These are phyloP conservation scores for Dendrobium huoshanense DNA, from an alignment of 106 monocot species.

Conservation along the genomic window DNA sequence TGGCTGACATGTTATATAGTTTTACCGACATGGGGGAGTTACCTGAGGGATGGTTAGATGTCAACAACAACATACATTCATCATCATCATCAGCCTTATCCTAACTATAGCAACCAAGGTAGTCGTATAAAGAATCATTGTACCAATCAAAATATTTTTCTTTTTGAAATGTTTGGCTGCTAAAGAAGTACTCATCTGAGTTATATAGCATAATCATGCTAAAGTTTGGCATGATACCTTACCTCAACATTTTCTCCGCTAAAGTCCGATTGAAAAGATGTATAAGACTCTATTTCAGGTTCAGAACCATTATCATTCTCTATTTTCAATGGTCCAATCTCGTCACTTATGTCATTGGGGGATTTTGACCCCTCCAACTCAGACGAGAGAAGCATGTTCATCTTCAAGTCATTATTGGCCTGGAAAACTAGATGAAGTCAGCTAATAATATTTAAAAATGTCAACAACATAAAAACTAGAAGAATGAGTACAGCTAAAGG, in stretches of 20 bases:
- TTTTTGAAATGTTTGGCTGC: background rate
- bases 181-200: background rate
- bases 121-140: no score
- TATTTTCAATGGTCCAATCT: background rate
- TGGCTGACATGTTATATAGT: no score
- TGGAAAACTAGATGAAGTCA: constrained; percentile 12
- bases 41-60: no score
- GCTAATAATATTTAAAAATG: background rate
- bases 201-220: background rate
- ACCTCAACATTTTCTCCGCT: constrained; percentile 6
- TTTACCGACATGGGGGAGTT: no score
- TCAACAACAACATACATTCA: no score
- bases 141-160: background rate
- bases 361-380: constrained; percentile 1
- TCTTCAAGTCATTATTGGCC: constrained; percentile 13
- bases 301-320: background rate
- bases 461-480: background rate
- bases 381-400: constrained; percentile 9
- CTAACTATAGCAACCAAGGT: no score
- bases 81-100: no score
- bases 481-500: constrained; percentile 2
- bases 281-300: background rate
- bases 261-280: background rate
- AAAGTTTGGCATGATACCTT: background rate
- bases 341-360: background rate